Evolutionary conservation across 345 rosid species (phyloP).

Genomic region (Acer saccharum): DNA sequence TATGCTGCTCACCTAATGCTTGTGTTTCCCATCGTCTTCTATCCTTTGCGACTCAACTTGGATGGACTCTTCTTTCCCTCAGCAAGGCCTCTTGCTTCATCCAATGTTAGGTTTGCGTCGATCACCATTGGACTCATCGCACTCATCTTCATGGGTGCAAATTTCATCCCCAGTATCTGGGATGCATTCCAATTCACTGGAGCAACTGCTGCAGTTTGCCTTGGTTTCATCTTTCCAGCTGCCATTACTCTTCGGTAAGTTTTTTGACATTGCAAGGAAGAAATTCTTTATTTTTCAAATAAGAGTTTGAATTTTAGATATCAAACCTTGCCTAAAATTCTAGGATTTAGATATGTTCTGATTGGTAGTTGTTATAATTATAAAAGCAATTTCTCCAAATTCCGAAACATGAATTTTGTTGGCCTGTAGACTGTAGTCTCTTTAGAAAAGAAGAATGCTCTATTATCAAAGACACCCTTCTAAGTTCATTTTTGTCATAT

Average conservation of each 20-base stretch:
- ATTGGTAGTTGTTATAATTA: background rate
- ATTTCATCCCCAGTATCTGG: conserved; percentile 96
- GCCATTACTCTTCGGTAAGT: conserved; percentile 77
- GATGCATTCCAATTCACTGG: conserved; percentile 97
- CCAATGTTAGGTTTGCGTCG: conserved; percentile 65
- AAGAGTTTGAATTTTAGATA: background rate
- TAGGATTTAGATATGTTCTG: background rate
- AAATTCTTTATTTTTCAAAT: background rate
- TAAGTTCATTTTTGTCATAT: background rate
- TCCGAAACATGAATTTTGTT: background rate
- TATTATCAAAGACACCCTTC: background rate
- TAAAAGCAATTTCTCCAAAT: background rate
- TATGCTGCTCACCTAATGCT: conserved; percentile 91
- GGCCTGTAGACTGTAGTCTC: background rate
- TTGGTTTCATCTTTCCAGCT: conserved; percentile 95
- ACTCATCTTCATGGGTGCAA: conserved; percentile 75
- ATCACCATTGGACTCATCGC: conserved; percentile 62
- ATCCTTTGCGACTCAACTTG: conserved; percentile 74
- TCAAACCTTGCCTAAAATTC: conserved; percentile 2
- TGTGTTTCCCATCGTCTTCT: conserved; percentile 88
- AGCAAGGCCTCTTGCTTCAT: conserved; percentile 53
- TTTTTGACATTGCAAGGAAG: background rate
- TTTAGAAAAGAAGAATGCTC: background rate
- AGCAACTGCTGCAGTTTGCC: conserved; percentile 91
- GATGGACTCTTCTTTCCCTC: conserved; percentile 86